Percentiles rank a stretch among this genome's conserved stretches.
These are phyloP conservation scores for Vigna trinervia DNA, from an alignment of 306 rosid species.

Conservation along the genomic window DNA sequence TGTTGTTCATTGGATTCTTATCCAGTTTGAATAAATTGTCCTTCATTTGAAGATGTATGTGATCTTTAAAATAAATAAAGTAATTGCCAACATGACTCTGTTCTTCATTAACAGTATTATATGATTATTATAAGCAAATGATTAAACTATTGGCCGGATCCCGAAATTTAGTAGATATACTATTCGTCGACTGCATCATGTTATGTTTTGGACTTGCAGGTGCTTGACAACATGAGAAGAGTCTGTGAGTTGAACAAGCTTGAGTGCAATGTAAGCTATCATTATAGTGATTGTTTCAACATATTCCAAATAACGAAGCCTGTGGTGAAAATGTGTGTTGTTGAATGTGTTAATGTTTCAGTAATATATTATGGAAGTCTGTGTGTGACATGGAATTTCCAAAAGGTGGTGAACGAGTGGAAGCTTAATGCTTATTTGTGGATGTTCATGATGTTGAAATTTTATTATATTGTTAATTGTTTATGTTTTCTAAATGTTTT, in stretches of 20 bases:
- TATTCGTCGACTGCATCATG: conserved; percentile 27
- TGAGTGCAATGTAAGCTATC: conserved; percentile 66
- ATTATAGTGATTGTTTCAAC: background rate
- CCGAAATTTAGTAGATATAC: background rate
- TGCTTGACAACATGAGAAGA: conserved; percentile 82
- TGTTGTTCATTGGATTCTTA: too few species aligned
- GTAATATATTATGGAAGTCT: conserved; percentile 5
- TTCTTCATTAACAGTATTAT: background rate
- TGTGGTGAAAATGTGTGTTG: background rate
- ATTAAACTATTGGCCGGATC: background rate
- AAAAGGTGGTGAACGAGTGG: background rate
- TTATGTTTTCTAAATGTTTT: conserved; percentile 23
- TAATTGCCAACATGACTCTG: background rate
- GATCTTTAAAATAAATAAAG: background rate
- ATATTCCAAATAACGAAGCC: background rate
- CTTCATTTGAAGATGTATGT: background rate
- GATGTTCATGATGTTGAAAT: background rate
- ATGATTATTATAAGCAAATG: background rate
- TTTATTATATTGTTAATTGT: conserved; percentile 9
- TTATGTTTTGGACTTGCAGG: conserved; percentile 61
- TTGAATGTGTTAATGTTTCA: conserved; percentile 13
- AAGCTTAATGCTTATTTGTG: conserved; percentile 9
- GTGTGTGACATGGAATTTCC: conserved; percentile 18
- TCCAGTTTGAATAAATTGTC: background rate
- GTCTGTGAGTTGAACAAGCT: conserved; percentile 77